phyloP scores from a whole-genome alignment of 768 basidiomycete species.

The Tricholomella constricta region DNA sequence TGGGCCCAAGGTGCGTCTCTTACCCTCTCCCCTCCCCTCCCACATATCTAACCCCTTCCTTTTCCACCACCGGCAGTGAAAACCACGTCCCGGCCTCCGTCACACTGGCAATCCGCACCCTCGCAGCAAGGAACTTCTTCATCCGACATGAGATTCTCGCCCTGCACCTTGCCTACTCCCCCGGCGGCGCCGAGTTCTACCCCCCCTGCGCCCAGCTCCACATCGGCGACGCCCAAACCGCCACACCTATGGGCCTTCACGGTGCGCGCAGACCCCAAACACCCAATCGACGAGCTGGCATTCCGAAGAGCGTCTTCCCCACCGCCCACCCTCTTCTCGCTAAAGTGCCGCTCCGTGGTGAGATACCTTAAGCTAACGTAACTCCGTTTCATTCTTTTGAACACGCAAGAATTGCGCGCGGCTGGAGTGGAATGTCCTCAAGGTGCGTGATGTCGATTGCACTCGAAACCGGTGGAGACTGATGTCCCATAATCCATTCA shows the following conservation, averaged over 20 bases:
- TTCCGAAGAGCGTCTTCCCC: too few species aligned
- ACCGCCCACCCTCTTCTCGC: too few species aligned
- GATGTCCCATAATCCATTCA: too few species aligned
- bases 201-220: conserved; percentile 65
- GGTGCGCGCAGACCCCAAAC: conserved; percentile 78
- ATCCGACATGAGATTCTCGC: conserved; percentile 82
- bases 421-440: conserved; percentile 80
- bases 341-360: too few species aligned
- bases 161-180: conserved; percentile 59
- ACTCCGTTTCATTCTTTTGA: neutral
- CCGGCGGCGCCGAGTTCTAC: conserved; percentile 80
- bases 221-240: conserved; percentile 56
- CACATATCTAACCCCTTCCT: neutral
- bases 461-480: conserved; percentile 18
- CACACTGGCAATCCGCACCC: conserved; percentile 44
- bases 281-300: too few species aligned
- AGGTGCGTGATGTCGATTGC: conserved; percentile 51
- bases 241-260: conserved; percentile 62
- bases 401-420: conserved; percentile 75
- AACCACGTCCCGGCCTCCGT: conserved; percentile 37
- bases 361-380: too few species aligned
- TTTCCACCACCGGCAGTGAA: conserved; percentile 35
- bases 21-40: neutral
- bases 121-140: conserved; percentile 72
- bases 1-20: conserved; percentile 59